A percentile compares a stretch with the other conserved stretches of the same genome.
phyloP scores from a whole-genome alignment of 2,329 filamentous ascomycete genomes.

The Dissoconium aciculare region DNA sequence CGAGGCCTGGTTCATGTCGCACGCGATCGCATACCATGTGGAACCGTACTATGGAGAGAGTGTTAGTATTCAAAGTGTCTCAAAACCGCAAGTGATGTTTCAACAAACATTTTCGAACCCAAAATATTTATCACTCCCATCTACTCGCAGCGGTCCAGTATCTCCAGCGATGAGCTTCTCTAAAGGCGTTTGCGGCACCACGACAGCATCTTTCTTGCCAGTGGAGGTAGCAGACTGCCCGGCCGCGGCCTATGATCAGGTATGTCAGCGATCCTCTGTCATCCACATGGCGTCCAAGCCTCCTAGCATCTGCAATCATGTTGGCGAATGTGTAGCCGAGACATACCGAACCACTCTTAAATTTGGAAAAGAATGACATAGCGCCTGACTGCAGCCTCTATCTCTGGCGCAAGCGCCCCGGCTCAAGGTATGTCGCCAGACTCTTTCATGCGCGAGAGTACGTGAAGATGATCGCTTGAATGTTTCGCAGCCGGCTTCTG shows the following conservation, averaged over 20 bases:
- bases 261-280: constrained; percentile 13
- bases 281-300: constrained; percentile 5
- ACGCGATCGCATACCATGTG: constrained; percentile 90
- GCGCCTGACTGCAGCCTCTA: too few relatives aligned
- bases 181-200: constrained; percentile 42
- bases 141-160: constrained; percentile 62
- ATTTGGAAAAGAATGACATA: constrained; percentile 43
- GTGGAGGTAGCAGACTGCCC: constrained; percentile 32
- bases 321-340: constrained; percentile 3
- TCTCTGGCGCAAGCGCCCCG: too few relatives aligned
- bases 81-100: background rate
- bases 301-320: constrained; percentile 9
- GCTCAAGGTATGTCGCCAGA: too few relatives aligned
- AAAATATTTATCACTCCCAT: constrained; percentile 96
- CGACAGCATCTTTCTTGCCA: constrained; percentile 45
- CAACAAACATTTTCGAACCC: constrained; percentile 86
- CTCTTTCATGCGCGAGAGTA: too few relatives aligned
- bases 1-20: too few relatives aligned
- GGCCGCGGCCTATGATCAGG: constrained; percentile 29
- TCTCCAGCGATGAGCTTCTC: constrained; percentile 70
- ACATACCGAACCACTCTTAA: constrained; percentile 36
- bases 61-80: background rate
- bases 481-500: too few relatives aligned
- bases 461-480: too few relatives aligned
- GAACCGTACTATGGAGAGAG: constrained; percentile 68